Conservation (phyloP, 768 basidiomycete genomes). For the Mycena metata region DNA sequence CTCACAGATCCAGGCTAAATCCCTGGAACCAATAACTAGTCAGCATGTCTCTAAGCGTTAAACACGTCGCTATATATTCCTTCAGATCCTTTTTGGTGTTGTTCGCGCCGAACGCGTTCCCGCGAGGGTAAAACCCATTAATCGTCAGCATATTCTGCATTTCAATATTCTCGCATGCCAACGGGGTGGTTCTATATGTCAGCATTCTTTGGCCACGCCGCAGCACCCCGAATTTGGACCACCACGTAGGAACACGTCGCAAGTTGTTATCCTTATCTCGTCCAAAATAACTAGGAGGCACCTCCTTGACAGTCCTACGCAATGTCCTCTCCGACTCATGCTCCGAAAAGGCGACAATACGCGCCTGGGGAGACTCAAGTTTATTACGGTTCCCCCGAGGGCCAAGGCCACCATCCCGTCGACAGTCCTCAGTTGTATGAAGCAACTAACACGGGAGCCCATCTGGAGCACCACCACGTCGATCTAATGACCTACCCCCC, state of each 20-base stretch:
- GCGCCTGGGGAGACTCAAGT: slow-evolving; percentile 69
- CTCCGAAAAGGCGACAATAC: slow-evolving; percentile 65
- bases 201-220: neutral
- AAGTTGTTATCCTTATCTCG: neutral
- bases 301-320: neutral
- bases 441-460: slow-evolving; percentile 50
- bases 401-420: slow-evolving; percentile 35
- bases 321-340: slow-evolving; percentile 15
- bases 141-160: neutral
- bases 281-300: neutral
- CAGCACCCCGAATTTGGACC: neutral
- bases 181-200: too few relatives aligned
- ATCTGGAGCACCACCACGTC: slow-evolving; percentile 61
- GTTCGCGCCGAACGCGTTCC: neutral
- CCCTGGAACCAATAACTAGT: too few relatives aligned
- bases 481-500: slow-evolving; percentile 73
- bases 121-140: neutral
- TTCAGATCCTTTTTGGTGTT: neutral
- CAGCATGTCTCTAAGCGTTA: too few relatives aligned
- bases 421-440: slow-evolving; percentile 6
- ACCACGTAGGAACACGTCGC: slow-evolving; percentile 13
- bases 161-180: neutral
- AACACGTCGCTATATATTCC: too few relatives aligned
- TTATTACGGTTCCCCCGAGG: slow-evolving; percentile 53
- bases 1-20: too few relatives aligned